phyloP scores from a whole-genome alignment of 352 stramenopile species.

The Plasmopara viticola region DNA sequence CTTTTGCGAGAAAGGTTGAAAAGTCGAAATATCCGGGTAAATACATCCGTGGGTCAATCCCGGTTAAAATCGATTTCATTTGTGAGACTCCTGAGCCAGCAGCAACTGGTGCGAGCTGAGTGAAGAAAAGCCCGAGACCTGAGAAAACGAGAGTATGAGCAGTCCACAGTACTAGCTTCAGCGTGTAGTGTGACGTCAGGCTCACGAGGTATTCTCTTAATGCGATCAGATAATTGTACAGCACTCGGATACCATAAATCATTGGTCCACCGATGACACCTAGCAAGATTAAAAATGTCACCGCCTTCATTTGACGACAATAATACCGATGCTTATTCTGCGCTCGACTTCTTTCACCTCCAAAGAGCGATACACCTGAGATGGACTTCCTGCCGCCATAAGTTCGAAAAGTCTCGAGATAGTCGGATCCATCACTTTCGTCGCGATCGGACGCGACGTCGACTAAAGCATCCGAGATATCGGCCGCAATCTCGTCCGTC shows the following conservation, averaged over 20 bases:
- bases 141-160: conserved; percentile 70
- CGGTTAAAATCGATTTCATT: conserved; percentile 87
- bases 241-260: conserved; percentile 63
- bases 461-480: conserved; percentile 11
- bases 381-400: conserved; percentile 38
- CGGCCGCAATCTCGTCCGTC: conserved; percentile 7
- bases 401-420: conserved; percentile 30
- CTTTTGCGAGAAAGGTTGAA: conserved; percentile 81
- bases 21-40: conserved; percentile 80
- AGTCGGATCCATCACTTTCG: conserved; percentile 31
- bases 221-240: conserved; percentile 35
- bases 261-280: conserved; percentile 75
- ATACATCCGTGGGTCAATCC: conserved; percentile 75
- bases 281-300: conserved; percentile 73
- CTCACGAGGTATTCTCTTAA: conserved; percentile 41
- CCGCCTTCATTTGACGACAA: conserved; percentile 53
- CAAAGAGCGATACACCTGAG: conserved; percentile 60
- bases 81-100: conserved; percentile 76
- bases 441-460: conserved; percentile 11
- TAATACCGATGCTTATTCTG: conserved; percentile 47
- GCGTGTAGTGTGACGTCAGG: conserved; percentile 21
- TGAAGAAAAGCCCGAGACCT: conserved; percentile 59
- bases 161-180: conserved; percentile 54
- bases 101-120: conserved; percentile 60
- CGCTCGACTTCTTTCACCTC: conserved; percentile 33